phyloP scores from a whole-genome alignment of 1,284 basidiomycete species.

The Phellopilus nigrolimitatus region DNA sequence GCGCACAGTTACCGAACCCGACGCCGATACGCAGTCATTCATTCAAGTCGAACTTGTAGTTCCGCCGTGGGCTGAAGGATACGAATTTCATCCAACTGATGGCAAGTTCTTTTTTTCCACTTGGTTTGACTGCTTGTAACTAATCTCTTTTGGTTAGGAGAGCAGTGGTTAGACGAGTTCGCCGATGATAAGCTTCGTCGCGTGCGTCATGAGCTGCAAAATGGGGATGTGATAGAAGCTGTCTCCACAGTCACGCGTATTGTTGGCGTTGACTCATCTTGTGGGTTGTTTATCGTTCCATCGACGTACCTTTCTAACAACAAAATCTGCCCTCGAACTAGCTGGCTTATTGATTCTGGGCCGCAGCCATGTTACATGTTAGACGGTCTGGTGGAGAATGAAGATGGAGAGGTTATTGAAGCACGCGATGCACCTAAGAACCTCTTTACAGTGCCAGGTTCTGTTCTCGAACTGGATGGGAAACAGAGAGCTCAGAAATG shows the following conservation, averaged over 20 bases:
- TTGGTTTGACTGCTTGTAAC: neutral
- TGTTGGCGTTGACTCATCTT: constrained; percentile 83
- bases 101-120: constrained; percentile 49
- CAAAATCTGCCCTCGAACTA: too few species aligned
- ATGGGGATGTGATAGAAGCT: constrained; percentile 90
- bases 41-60: constrained; percentile 50
- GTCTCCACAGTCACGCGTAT: constrained; percentile 82
- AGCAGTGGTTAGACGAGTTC: constrained; percentile 64
- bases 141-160: constrained; percentile 30
- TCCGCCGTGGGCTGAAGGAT: constrained; percentile 77
- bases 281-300: constrained; percentile 39
- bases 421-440: constrained; percentile 81
- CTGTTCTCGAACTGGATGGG: constrained; percentile 73
- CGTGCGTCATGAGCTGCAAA: constrained; percentile 81
- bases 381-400: constrained; percentile 87
- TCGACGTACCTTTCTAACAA: too few species aligned
- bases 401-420: constrained; percentile 86
- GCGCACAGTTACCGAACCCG: constrained; percentile 56
- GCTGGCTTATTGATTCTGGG: constrained; percentile 88
- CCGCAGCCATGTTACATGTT: constrained; percentile 85
- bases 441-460: constrained; percentile 82
- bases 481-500: constrained; percentile 76
- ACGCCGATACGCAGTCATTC: constrained; percentile 54
- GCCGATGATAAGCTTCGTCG: constrained; percentile 74
- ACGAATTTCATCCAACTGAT: constrained; percentile 65